Percentiles rank a stretch among this genome's conserved stretches.
Evolutionary conservation across 352 stramenopile genomes (phyloP).

Genomic region (Plasmopara viticola): DNA sequence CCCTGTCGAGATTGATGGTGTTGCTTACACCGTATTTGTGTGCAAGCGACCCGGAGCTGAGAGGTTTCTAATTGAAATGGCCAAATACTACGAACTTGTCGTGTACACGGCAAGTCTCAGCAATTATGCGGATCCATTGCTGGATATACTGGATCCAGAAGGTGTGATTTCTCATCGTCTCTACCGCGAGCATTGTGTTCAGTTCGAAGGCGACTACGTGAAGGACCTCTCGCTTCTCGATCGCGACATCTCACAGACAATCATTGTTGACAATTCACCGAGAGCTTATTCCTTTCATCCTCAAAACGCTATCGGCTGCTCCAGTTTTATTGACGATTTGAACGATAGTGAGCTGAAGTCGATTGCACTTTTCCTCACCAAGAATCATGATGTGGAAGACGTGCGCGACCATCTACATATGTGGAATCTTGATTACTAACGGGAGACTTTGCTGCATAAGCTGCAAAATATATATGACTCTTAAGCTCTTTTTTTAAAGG

Average conservation of each 20-base stretch:
- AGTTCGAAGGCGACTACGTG: constrained; percentile 94
- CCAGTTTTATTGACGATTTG: constrained; percentile 88
- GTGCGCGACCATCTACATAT: constrained; percentile 61
- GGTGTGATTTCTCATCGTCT: constrained; percentile 85
- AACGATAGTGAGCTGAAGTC: constrained; percentile 85
- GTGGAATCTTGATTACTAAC: too few relatives aligned
- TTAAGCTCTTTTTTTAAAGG: too few relatives aligned
- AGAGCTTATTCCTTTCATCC: constrained; percentile 98
- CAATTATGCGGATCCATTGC: constrained; percentile 96
- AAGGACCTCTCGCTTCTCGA: constrained; percentile 96
- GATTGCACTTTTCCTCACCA: constrained; percentile 54
- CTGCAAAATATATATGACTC: too few relatives aligned
- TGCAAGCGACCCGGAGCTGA: constrained; percentile 91
- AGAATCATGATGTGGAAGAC: constrained; percentile 46
- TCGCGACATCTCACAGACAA: constrained; percentile 89
- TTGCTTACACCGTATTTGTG: constrained; percentile 85
- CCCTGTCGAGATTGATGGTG: constrained; percentile 92
- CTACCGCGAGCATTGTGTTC: constrained; percentile 93
- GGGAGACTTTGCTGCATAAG: too few relatives aligned
- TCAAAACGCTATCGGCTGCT: constrained; percentile 74
- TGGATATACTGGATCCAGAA: constrained; percentile 94
- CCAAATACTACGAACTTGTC: constrained; percentile 97
- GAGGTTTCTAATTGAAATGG: constrained; percentile 94
- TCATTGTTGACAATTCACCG: constrained; percentile 99
- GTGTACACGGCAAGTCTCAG: constrained; percentile 98